phyloP scores from a whole-genome alignment of 768 basidiomycete species.

The Ramaria rubella region DNA sequence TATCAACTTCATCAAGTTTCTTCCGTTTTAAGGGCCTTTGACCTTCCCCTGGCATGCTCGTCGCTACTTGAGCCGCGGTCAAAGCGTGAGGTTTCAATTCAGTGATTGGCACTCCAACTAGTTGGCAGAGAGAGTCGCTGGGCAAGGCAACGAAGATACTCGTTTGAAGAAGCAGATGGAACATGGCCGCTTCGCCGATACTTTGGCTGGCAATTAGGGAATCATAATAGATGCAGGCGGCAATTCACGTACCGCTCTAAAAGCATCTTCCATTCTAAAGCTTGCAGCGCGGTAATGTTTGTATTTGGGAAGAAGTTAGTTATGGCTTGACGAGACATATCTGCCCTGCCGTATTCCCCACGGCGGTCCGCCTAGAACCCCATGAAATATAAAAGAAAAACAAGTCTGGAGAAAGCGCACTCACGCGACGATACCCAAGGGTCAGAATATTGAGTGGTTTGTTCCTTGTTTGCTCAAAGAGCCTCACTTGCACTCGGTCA shows the following conservation, averaged over 20 bases:
- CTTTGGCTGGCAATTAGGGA: conserved; percentile 32
- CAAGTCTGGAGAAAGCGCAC: conserved; percentile 14
- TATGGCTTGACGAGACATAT: conserved; percentile 37
- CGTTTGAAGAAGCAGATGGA: conserved; percentile 69
- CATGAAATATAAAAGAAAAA: not conserved
- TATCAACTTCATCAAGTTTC: not conserved
- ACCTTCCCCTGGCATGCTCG: not conserved
- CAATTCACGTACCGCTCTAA: conserved; percentile 44
- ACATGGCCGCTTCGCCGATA: conserved; percentile 69
- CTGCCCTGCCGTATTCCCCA: conserved; percentile 35
- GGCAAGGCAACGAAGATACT: conserved; percentile 72
- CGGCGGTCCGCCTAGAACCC: conserved; percentile 23
- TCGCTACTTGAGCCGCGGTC: not conserved
- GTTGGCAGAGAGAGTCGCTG: conserved; percentile 79
- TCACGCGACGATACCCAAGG: conserved; percentile 55
- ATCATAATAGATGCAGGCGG: not conserved
- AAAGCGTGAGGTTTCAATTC: conserved; percentile 28
- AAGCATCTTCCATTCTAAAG: conserved; percentile 59
- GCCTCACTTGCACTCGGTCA: conserved; percentile 49
- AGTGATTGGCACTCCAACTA: conserved; percentile 67
- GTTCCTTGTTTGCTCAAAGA: conserved; percentile 37
- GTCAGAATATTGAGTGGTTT: conserved; percentile 55
- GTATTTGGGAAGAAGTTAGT: conserved; percentile 68
- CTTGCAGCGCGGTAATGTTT: conserved; percentile 57
- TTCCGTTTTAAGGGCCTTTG: not conserved